These are phyloP conservation scores for Ampelocalamus luodianensis DNA, from an alignment of 176 grass and related monocot species.

Conservation along the genomic window DNA sequence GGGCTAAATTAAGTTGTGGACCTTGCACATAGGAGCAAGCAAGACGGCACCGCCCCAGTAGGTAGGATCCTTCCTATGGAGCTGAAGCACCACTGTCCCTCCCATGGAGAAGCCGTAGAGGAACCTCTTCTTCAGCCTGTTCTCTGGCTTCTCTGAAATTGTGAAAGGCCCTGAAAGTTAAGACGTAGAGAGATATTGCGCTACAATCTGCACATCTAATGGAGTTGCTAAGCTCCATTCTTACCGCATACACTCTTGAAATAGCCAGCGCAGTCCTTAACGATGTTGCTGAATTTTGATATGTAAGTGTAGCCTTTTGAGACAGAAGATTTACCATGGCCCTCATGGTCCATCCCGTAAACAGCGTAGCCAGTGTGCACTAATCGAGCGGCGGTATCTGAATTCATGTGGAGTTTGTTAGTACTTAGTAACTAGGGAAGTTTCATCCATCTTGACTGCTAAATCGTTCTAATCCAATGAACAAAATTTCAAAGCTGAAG, in stretches of 20 bases:
- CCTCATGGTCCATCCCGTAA: constrained; percentile 61
- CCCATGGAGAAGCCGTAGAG: constrained; percentile 73
- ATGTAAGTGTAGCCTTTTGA: constrained; percentile 69
- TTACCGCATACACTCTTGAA: constrained; percentile 71
- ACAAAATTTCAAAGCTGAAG: background rate
- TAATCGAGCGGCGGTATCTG: constrained; percentile 61
- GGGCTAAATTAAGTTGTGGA: background rate
- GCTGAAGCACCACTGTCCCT: constrained; percentile 46
- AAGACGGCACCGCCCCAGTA: constrained; percentile 66
- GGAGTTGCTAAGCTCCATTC: background rate
- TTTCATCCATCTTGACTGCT: background rate
- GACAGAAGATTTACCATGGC: constrained; percentile 69
- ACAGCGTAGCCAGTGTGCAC: constrained; percentile 61
- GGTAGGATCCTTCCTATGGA: constrained; percentile 54
- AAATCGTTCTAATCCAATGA: background rate
- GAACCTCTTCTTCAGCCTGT: constrained; percentile 63
- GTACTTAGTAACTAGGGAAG: background rate
- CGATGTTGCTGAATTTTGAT: constrained; percentile 53
- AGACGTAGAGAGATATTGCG: background rate
- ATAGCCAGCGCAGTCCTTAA: constrained; percentile 61
- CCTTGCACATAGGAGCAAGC: constrained; percentile 68
- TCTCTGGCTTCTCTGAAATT: constrained; percentile 55
- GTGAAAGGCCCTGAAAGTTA: background rate
- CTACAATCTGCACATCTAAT: background rate
- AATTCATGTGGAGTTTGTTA: background rate